Percentiles rank a stretch among this genome's conserved stretches.
phyloP scores from a whole-genome alignment of 1,139 yeast genomes.

The Saccharomyces pastorianus region DNA sequence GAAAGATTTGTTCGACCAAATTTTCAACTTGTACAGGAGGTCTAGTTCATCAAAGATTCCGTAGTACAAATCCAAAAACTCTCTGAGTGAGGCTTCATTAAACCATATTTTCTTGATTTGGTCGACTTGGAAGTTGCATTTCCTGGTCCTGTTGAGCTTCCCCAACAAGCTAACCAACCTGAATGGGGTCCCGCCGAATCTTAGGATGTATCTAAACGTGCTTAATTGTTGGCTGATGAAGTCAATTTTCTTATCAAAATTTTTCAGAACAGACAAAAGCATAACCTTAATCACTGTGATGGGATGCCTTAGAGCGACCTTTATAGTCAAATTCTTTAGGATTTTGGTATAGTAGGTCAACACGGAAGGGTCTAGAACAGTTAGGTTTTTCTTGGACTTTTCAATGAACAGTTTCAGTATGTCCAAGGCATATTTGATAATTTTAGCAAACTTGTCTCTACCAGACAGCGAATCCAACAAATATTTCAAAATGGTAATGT shows the following conservation, averaged over 20 bases:
- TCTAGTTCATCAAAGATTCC: constrained; percentile 55
- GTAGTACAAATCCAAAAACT: constrained; percentile 49
- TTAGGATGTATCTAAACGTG: constrained; percentile 56
- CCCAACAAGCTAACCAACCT: constrained; percentile 33
- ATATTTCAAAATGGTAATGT: constrained; percentile 37
- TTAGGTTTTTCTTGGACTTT: constrained; percentile 31
- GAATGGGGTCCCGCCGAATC: constrained; percentile 70
- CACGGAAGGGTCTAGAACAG: constrained; percentile 13
- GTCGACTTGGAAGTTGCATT: constrained; percentile 6
- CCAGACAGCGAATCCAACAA: constrained; percentile 50
- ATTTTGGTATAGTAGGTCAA: constrained; percentile 21
- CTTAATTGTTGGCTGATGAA: constrained; percentile 48
- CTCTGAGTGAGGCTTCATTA: constrained; percentile 40
- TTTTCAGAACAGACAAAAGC: constrained; percentile 10
- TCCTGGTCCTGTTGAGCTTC: constrained; percentile 12
- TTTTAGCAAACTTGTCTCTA: constrained; percentile 62
- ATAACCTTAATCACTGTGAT: constrained; percentile 13
- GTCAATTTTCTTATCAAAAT: constrained; percentile 33
- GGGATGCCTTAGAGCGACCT: constrained; percentile 20
- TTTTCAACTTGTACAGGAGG: constrained; percentile 45
- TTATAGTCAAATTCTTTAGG: constrained; percentile 22
- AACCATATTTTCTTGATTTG: constrained; percentile 31
- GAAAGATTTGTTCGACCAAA: constrained; percentile 38
- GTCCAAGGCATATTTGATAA: constrained; percentile 51
- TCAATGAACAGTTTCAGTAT: constrained; percentile 44